Base-by-base conservation (phyloP, 75 land plant genomes). In the Ceratopteris richardii region DNA sequence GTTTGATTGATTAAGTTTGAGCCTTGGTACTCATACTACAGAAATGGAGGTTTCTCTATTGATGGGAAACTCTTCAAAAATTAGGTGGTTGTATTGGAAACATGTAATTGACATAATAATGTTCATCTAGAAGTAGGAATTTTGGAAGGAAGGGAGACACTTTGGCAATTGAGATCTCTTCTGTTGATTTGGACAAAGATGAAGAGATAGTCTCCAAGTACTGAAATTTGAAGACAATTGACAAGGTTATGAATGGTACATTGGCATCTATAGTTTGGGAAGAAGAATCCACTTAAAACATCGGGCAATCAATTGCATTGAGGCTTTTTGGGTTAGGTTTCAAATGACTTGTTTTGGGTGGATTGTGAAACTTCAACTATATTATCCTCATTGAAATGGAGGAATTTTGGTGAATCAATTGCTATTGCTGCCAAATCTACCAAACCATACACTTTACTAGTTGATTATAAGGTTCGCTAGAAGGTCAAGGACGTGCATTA, bases 271-370 rank as follows among this genome's bases (percentile, higher is more conserved):
- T 80, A 7, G 65, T 79, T n/a, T 37, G 66, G 0, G 96, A 94
- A 73, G 98, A 94, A 59, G 98, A 90, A 71, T 94, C 90, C 70
- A 68, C 77, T 20, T 91, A 88, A 51, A 94, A 94, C 63, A 16
- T 72, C 30, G 96, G 96, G 13, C 98, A 94, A 60, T 54, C 83
- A 11, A 65, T 80, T 18, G 67, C 80, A 36, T 69, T 81, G 12
- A 76, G 96, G 30, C 52, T 90, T 33, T 61, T 86, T 19, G 91
- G 96, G n/a, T 58, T 74, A 25, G 83, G 82, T 23, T 83, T 92
- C 24, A 81, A 80, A 63, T 67, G 96, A 52, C 58, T 94, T 26
- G 82, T 81, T 22, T 67, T 94, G n/a, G 60, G 71, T 94, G 44
- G 98, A 96, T 29, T 77, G 86, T 24, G 96, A 97, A 31, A 63